Conservation (phyloP, 257 asterid species). For the Paraleonurus japonicus region DNA sequence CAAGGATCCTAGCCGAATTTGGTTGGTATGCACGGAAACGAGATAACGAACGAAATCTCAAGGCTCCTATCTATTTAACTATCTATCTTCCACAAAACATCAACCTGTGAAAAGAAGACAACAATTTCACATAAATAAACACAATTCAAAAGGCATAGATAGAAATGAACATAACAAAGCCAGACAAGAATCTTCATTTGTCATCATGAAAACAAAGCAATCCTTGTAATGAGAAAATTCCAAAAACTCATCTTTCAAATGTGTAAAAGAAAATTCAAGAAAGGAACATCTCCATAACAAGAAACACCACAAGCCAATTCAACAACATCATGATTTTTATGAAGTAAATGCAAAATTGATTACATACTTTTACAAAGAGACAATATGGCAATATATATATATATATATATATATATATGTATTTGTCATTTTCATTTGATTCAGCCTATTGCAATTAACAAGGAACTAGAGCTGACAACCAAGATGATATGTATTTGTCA, state of each 20-base stretch:
- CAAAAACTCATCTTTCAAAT: not conserved
- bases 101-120: slow-evolving; percentile 27
- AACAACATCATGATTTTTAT: not conserved
- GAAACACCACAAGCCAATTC: not conserved
- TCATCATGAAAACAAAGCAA: too few species aligned
- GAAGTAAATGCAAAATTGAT: not conserved
- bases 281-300: not conserved
- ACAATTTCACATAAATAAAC: not conserved
- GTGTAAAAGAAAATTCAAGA: not conserved
- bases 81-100: not conserved
- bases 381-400: not conserved
- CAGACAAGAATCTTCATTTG: too few species aligned
- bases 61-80: too few species aligned
- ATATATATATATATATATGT: too few species aligned
- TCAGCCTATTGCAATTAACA: too few species aligned
- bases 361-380: not conserved
- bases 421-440: too few species aligned
- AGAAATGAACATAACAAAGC: too few species aligned
- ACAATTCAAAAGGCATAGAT: too few species aligned
- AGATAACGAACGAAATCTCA: not conserved
- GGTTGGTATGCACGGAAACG: not conserved
- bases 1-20: not conserved
- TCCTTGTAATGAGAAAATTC: too few species aligned
- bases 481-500: too few species aligned
- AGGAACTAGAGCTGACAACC: too few species aligned